Evolutionary conservation across 371 early-diverging fungal species (phyloP).

Genomic region (Lichtheimia corymbifera): DNA sequence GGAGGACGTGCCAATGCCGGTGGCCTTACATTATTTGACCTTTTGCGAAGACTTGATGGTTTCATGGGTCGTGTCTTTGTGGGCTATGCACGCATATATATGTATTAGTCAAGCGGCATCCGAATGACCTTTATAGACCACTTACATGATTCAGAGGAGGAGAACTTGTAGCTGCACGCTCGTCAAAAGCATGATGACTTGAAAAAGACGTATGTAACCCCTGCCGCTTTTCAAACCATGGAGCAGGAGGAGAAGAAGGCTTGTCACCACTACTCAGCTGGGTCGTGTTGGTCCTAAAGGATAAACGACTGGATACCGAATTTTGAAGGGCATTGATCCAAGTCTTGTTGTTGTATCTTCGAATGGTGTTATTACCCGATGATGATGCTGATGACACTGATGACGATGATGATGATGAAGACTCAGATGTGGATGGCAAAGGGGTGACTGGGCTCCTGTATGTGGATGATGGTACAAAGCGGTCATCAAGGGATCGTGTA

Average conservation of each 20-base stretch:
- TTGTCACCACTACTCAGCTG: background rate
- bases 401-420: background rate
- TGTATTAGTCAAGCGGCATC: background rate
- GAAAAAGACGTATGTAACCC: background rate
- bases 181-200: background rate
- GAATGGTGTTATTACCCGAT: background rate
- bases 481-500: background rate
- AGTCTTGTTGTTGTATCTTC: constrained; percentile 2
- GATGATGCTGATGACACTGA: background rate
- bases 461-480: too few relatives aligned
- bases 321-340: constrained; percentile 7
- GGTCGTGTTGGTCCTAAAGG: background rate
- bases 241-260: background rate
- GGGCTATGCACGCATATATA: constrained; percentile 7
- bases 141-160: constrained; percentile 12
- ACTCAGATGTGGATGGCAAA: background rate
- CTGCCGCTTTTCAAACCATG: background rate
- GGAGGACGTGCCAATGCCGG: constrained; percentile 8
- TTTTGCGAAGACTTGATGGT: constrained; percentile 16
- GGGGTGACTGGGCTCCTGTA: too few relatives aligned
- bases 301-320: background rate
- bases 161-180: background rate
- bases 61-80: constrained; percentile 16
- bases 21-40: background rate
- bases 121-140: background rate